These are phyloP conservation scores for Trametes villosa DNA, from an alignment of 768 basidiomycete genomes.

Conservation along the genomic window DNA sequence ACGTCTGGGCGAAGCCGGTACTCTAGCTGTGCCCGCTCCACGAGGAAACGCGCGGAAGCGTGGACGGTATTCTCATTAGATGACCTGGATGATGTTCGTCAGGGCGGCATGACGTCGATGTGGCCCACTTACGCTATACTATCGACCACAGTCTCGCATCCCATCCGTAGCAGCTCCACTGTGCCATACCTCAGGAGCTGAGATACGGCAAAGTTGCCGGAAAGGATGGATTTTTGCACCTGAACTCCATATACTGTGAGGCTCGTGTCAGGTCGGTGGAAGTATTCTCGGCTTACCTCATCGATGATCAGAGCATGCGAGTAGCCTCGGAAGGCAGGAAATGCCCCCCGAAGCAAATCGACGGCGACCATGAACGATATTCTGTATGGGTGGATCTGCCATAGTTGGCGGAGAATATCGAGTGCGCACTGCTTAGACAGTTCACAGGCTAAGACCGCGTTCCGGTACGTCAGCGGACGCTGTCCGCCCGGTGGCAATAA, in stretches of 20 bases:
- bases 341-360: constrained; percentile 72
- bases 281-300: constrained; percentile 57
- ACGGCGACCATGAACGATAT: constrained; percentile 72
- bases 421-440: constrained; percentile 58
- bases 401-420: constrained; percentile 55
- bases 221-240: constrained; percentile 72
- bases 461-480: constrained; percentile 60
- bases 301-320: constrained; percentile 86
- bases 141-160: constrained; percentile 68
- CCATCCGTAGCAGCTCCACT: constrained; percentile 66
- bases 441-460: constrained; percentile 58
- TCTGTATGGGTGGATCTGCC: constrained; percentile 66
- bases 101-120: constrained; percentile 9
- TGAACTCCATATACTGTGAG: constrained; percentile 32
- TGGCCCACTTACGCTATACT: constrained; percentile 65
- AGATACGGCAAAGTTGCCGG: constrained; percentile 73
- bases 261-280: too few relatives aligned
- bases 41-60: constrained; percentile 70
- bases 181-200: constrained; percentile 61
- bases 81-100: constrained; percentile 45
- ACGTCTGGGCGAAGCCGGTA: constrained; percentile 78
- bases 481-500: constrained; percentile 63
- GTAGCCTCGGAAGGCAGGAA: constrained; percentile 84
- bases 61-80: constrained; percentile 77
- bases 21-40: constrained; percentile 80